These are phyloP conservation scores for Yarrowia sp. DNA, from an alignment of 805 yeast genomes.

Conservation along the genomic window DNA sequence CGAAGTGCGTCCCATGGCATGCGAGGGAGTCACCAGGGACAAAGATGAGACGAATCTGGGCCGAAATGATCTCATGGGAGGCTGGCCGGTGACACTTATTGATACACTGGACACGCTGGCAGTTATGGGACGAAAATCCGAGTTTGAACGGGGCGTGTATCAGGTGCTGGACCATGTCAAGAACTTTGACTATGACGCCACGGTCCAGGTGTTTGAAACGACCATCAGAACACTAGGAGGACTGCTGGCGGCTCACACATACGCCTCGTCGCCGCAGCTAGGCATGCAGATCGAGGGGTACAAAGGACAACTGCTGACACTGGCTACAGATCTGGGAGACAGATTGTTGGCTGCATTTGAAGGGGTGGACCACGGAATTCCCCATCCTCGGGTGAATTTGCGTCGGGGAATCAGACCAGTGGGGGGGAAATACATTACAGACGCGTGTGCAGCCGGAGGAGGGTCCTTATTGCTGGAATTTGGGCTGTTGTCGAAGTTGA, in stretches of 20 bases:
- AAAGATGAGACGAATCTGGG: slow-evolving; percentile 61
- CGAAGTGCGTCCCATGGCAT: slow-evolving; percentile 73
- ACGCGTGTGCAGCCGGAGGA: slow-evolving; percentile 89
- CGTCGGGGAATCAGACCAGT: slow-evolving; percentile 55
- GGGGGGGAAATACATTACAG: slow-evolving; percentile 50
- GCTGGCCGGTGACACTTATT: slow-evolving; percentile 75
- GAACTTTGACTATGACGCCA: slow-evolving; percentile 66
- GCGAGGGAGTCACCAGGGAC: slow-evolving; percentile 73
- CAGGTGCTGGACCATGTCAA: slow-evolving; percentile 53
- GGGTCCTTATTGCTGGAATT: slow-evolving; percentile 84
- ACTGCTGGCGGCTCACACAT: slow-evolving; percentile 76
- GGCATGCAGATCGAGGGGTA: slow-evolving; percentile 58
- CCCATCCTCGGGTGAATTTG: slow-evolving; percentile 81
- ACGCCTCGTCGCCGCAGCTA: slow-evolving; percentile 59
- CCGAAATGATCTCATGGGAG: slow-evolving; percentile 85
- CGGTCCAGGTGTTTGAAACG: slow-evolving; percentile 87
- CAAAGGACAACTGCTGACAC: slow-evolving; percentile 70
- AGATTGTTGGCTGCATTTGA: slow-evolving; percentile 74
- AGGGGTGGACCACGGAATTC: slow-evolving; percentile 65
- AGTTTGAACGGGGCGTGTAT: slow-evolving; percentile 57
- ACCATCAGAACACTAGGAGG: slow-evolving; percentile 86
- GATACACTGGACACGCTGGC: slow-evolving; percentile 84
- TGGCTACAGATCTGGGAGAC: slow-evolving; percentile 80
- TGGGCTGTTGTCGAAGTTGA: slow-evolving; percentile 72
- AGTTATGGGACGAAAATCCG: slow-evolving; percentile 67